A percentile compares a stretch with the other conserved stretches of the same genome.
These are phyloP conservation scores for Penicillium paradoxum DNA, from an alignment of 495 filamentous ascomycete genomes.

Conservation along the genomic window DNA sequence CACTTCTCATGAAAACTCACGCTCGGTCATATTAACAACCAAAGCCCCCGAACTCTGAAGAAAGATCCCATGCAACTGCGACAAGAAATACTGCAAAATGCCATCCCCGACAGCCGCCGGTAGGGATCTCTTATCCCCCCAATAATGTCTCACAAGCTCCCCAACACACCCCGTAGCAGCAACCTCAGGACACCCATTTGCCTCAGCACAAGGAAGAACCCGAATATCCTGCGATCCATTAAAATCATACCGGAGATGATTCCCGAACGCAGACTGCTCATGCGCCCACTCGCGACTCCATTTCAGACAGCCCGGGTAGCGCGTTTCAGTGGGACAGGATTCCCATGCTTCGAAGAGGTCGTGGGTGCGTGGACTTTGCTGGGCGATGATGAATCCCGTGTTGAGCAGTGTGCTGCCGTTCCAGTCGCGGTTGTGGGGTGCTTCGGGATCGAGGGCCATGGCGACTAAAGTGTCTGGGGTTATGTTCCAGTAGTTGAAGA, in stretches of 20 bases:
- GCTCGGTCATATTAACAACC: background rate
- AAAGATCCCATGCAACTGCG: slow-evolving; percentile 13
- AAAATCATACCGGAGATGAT: slow-evolving; percentile 35
- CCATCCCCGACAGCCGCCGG: slow-evolving; percentile 8
- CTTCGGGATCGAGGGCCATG: slow-evolving; percentile 38
- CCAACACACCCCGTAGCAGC: slow-evolving; percentile 12
- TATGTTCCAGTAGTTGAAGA: slow-evolving; percentile 51
- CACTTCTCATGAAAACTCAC: background rate
- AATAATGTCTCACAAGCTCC: slow-evolving; percentile 19
- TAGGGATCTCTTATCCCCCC: slow-evolving; percentile 11
- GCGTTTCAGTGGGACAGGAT: slow-evolving; percentile 26
- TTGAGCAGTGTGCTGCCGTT: slow-evolving; percentile 30
- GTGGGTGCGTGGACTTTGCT: slow-evolving; percentile 29
- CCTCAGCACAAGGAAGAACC: slow-evolving; percentile 33
- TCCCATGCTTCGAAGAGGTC: slow-evolving; percentile 37
- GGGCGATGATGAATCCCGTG: slow-evolving; percentile 38
- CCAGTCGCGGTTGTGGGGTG: slow-evolving; percentile 25
- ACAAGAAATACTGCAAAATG: slow-evolving; percentile 11
- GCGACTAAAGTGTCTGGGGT: slow-evolving; percentile 36
- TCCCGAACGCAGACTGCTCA: slow-evolving; percentile 37
- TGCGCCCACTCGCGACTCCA: slow-evolving; percentile 33
- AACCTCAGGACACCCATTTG: slow-evolving; percentile 24
- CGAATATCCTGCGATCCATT: slow-evolving; percentile 28
- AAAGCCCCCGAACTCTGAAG: background rate
- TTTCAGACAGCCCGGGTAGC: slow-evolving; percentile 26